Percentiles rank a stretch among this genome's conserved stretches.
These are phyloP conservation scores for barrel medic (Medicago truncatula) DNA, from an alignment of 306 rosid species.

Conservation along the genomic window MtrunA17r5.0-ANR NC_053045.1:42674501-42675000, in stretches of 20 bases:
- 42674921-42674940: neutral
- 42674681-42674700: neutral
- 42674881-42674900: neutral
- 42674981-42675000: too few species aligned
- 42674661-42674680: slow-evolving; percentile 1
- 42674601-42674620: neutral
- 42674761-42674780: neutral
- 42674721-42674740: neutral
- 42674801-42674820: neutral
- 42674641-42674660: neutral
- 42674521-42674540: slow-evolving; percentile 10
- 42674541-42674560: neutral
- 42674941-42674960: too few species aligned
- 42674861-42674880: neutral
- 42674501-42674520: slow-evolving; percentile 29
- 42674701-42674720: neutral
- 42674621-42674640: neutral
- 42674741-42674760: slow-evolving; percentile 1
- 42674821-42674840: neutral
- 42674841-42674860: neutral
- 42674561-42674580: neutral
- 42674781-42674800: neutral
- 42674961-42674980: too few species aligned
- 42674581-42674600: neutral
- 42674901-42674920: neutral